Evolutionary conservation across 805 yeast genomes (phyloP).

Genomic region (Kazachstania taianensis): DNA sequence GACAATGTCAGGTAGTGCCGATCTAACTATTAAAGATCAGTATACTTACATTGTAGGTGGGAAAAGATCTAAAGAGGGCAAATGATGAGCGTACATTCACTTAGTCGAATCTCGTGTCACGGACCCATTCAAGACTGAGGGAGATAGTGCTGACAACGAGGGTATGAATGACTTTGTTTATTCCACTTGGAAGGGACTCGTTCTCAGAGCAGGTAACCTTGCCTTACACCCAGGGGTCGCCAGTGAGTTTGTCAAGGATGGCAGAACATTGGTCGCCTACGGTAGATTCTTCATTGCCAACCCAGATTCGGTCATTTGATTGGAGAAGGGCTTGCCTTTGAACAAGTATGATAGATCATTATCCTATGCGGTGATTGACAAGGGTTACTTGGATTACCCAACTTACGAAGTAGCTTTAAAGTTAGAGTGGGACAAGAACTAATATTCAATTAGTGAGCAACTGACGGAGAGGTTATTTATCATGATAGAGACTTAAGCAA

Average conservation of each 20-base stretch:
- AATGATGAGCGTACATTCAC: slow-evolving; percentile 33
- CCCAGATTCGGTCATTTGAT: slow-evolving; percentile 41
- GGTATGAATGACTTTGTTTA: slow-evolving; percentile 29
- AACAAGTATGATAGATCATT: slow-evolving; percentile 36
- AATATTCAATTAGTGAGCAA: too few relatives aligned
- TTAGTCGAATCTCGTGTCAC: slow-evolving; percentile 28
- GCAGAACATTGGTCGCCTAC: slow-evolving; percentile 32
- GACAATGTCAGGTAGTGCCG: slow-evolving; percentile 29
- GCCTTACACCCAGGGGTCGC: slow-evolving; percentile 14
- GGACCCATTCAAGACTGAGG: slow-evolving; percentile 16
- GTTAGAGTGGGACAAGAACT: slow-evolving; percentile 20
- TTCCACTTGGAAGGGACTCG: slow-evolving; percentile 34
- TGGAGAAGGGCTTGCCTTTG: slow-evolving; percentile 31
- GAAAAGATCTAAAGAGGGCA: slow-evolving; percentile 29
- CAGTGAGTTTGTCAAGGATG: slow-evolving; percentile 24
- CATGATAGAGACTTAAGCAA: too few relatives aligned
- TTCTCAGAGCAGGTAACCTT: slow-evolving; percentile 32
- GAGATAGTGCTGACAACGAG: slow-evolving; percentile 19
- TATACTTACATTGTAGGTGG: slow-evolving; percentile 34
- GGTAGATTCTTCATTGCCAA: slow-evolving; percentile 43
- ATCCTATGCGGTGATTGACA: slow-evolving; percentile 32
- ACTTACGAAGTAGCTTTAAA: slow-evolving; percentile 13
- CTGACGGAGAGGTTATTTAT: too few relatives aligned
- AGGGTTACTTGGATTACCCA: slow-evolving; percentile 37
- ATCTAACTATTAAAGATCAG: slow-evolving; percentile 30